Evolutionary conservation across 345 rosid genomes (phyloP), one percentile per base, ranked within the genome.

Genomic region (Crucihimalaya himalaica): DNA sequence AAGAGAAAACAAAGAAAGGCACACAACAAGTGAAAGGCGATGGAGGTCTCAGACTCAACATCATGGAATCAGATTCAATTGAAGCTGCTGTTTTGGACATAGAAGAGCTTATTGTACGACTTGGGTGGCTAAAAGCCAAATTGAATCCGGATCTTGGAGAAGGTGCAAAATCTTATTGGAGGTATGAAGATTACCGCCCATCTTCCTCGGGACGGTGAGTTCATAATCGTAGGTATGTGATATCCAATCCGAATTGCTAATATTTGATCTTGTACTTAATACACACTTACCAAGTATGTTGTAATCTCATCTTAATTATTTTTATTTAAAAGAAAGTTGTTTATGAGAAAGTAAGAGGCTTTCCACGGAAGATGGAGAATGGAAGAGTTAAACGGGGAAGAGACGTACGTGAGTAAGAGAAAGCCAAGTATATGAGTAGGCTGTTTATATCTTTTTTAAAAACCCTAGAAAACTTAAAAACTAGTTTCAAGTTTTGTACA

Each of bases 21-120:
- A 57, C 58, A 6, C 45, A 83, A 80, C 63, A 75, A 73, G 23
- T 66, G 61, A 72, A 65, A 78, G 58, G 58, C 21, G 76, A 77
- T 28, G 78, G 25, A 69, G 71, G 35, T 25, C 25, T 83, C 53
- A 20, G 28, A 25, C 63, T 78, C 14, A 80, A 88, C 54, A 80
- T 87, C 5, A 77, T 65, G 29, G 66, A 60, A 63, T 77, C 87
- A 14, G 81, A 84, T 69, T 65, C 85, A 4, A 51, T 77, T 1
- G 97, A 88, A 76, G 88, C 86, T 72, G 82, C 89, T 2, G 63
- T 88, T 63, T 20, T 81, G 76, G 89, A 88, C 80, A 65, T 86
- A 63, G 97, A 90, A 82, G 91, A 82, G 65, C 84, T 88, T 54
- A 77, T 79, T 12, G 80, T 72, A 64, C 83, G 85, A 43, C 70